Evolutionary conservation across 2,329 filamentous ascomycete species (phyloP).

Genomic region (Ceratocystis huliohia): DNA sequence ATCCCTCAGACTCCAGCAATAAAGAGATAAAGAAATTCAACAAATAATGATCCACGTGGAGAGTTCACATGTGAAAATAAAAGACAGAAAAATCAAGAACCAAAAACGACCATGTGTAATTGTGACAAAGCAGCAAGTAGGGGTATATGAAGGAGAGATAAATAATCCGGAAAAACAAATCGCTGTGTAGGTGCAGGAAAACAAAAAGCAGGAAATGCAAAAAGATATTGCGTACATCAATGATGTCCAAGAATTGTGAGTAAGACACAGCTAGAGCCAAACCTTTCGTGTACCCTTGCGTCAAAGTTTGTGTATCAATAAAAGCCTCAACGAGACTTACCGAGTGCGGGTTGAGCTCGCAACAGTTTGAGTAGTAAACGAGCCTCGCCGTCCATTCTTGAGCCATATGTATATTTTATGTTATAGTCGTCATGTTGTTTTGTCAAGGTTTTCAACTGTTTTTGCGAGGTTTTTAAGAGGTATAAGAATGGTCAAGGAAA

Average conservation of each 20-base stretch:
- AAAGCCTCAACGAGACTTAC: not conserved
- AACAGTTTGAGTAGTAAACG: not conserved
- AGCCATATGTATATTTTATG: slow-evolving; percentile 11
- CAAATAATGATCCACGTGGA: not conserved
- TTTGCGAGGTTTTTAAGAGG: slow-evolving; percentile 20
- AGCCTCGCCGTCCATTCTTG: not conserved
- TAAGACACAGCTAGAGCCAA: not conserved
- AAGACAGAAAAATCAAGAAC: not conserved
- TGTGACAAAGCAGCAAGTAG: not conserved
- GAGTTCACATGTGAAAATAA: not conserved
- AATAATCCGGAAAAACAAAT: not conserved
- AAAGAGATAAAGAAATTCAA: not conserved
- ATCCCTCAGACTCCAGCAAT: not conserved
- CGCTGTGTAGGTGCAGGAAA: not conserved
- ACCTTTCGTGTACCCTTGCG: not conserved
- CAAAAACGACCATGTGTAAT: not conserved
- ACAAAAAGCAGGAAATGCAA: not conserved
- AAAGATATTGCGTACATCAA: not conserved
- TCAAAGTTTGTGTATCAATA: not conserved
- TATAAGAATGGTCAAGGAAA: slow-evolving; percentile 24
- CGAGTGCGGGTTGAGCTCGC: not conserved
- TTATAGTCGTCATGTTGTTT: slow-evolving; percentile 3
- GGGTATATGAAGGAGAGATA: slow-evolving; percentile 10
- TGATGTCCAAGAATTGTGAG: not conserved
- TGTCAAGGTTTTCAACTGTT: slow-evolving; percentile 16